Base-by-base conservation (phyloP, 352 stramenopile genomes). In the Globisporangium spinosum region DNA sequence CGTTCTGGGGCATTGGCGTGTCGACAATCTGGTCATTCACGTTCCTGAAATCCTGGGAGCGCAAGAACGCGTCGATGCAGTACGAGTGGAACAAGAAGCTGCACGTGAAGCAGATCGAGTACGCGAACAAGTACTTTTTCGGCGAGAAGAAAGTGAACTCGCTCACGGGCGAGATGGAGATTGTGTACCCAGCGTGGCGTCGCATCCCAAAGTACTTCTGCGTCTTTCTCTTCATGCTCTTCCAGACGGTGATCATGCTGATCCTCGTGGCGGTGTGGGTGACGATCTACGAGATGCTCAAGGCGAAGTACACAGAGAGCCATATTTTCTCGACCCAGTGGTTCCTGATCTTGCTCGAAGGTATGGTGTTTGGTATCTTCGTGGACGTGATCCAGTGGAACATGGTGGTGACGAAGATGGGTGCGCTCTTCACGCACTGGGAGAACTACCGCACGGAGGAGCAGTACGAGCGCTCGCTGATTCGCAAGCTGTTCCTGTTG, bases 331-430 rank as follows among this genome's bases (percentile, higher is more conserved):
- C 87, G 29, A 89, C 77, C 7, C 89, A 96, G 61, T 95, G 89
- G 87, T 87, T 90, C 55, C 62, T 90, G 8, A 95, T 96, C 62
- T 68, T 95, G 47, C 70, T 91, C 13, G 89, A 92, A 65, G 89
- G 89, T 23, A 89, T 89, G 47, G 73, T 96, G 20, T 95, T 94
- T 54, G 89, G 89, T 0, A 78, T 96, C 2, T 96, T 96, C 62
- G 87, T 96, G 29, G 89, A 96, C 54, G 82, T 96, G 20, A 84
- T 96, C 22, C 89, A 96, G 68, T 96, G 89, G 89, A 94, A 94
- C 68, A 88, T 96, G 61, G 81, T 96, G 23, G 87, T 96, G 12
- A 96, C 87, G n/a, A 93, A 91, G 64, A 91, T 93, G 80, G 87
- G 78, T 2, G 74, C 76, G 6, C 70, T 96, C 4, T 93, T 96